Conservation (phyloP, 441 rosid species). For the Flueggea neowawraea region DNA sequence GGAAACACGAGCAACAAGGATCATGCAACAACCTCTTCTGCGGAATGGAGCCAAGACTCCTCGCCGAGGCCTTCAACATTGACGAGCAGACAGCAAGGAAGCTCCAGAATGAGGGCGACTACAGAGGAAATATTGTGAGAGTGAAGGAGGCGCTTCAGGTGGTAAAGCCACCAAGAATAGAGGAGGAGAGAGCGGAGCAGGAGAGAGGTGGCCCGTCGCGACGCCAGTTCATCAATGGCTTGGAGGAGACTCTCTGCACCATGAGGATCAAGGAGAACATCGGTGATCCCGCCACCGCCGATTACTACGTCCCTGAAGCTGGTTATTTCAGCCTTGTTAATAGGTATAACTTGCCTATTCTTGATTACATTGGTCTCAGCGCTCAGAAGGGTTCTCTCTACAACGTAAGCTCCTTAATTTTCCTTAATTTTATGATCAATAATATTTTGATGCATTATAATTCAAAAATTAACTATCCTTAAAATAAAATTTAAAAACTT, state of each 20-base stretch:
- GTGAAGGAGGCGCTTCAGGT: conserved; percentile 48
- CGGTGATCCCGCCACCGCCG: conserved; percentile 55
- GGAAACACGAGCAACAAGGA: background rate
- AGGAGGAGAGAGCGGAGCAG: conserved; percentile 29
- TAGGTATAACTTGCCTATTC: conserved; percentile 63
- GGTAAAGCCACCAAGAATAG: conserved; percentile 43
- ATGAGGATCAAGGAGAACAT: conserved; percentile 61
- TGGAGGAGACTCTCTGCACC: conserved; percentile 78
- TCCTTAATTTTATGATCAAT: no score
- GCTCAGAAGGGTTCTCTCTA: conserved; percentile 49
- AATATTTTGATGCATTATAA: no score
- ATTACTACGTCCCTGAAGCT: conserved; percentile 47
- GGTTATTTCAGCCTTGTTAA: conserved; percentile 57
- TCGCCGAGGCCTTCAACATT: conserved; percentile 62
- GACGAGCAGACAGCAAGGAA: conserved; percentile 33
- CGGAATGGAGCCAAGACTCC: conserved; percentile 43
- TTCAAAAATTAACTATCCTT: no score
- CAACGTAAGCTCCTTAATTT: conserved; percentile 25
- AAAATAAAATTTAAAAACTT: no score
- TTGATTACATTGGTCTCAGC: conserved; percentile 45
- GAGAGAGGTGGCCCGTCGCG: background rate
- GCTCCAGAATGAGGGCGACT: conserved; percentile 45
- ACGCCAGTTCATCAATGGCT: conserved; percentile 33
- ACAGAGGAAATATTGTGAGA: conserved; percentile 55
- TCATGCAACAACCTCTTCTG: conserved; percentile 41